Base-by-base conservation (phyloP, 2,329 filamentous ascomycete genomes). In the Fusarium tjaetaba region DNA sequence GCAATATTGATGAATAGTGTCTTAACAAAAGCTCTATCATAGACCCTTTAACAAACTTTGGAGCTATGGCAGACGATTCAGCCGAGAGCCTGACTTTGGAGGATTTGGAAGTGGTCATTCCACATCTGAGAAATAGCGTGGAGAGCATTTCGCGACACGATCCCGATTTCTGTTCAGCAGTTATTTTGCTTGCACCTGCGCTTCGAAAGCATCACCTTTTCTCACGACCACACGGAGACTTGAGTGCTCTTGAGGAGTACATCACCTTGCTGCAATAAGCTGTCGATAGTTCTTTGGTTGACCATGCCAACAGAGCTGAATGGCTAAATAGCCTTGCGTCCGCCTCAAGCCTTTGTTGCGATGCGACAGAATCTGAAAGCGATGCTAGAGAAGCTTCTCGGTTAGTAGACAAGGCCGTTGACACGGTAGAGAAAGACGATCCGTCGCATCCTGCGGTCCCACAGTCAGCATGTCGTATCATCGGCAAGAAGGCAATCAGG, bases 281-380 rank as follows among this genome's bases (percentile, higher is more conserved):
- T 28, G 1, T 53, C 2, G 24, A 53, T 6, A 1, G 34, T 2
- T 22, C 6, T n/a, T 9, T 24, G 1, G 9, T 1, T 1, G 34
- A 16, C 6, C 18, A 38, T 13, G 1, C 0, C 10, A 53, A 6
- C 2, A 38, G 49, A 38, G 7, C 49, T 7, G 18, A 38, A 24
- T 28, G 9, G 2, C 32, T 53, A 0, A 28, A 28, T 15, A 6
- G 34, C 9, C 49, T 38, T 10, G 49, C 49, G 0, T 38, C 28
- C 14, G 13, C 24, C 13, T 4, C 38, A 9, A 38, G 18, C 6
- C 32, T 38, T 36, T 34, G 34, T 9, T 28, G 24, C 7, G 49
- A 38, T 16, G 49, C 32, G n/a, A 28, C 49, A 11, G 49, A 38
- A 26, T 38, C 24, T 11, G n/a, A 53, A 16, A 11, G 4, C 8